A percentile compares a stretch with the other conserved stretches of the same genome.
These are phyloP conservation scores for Fusarium torulosum DNA, from an alignment of 2,329 filamentous ascomycete species.

Conservation along the genomic window DNA sequence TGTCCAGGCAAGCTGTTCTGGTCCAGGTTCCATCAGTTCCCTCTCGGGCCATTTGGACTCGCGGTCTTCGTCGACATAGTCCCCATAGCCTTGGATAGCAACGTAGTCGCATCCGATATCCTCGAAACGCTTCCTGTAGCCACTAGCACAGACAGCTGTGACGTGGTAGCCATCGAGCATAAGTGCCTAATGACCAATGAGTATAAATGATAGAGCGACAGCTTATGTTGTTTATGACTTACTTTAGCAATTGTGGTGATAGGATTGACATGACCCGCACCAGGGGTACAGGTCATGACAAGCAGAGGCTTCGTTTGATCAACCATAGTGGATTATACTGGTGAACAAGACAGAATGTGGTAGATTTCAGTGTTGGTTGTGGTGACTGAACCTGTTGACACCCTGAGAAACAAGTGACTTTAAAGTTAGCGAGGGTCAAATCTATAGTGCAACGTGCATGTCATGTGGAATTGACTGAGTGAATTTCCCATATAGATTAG, in stretches of 20 bases:
- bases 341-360: too few species aligned
- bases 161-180: constrained; percentile 7
- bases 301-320: not conserved
- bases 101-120: constrained; percentile 3
- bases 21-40: not conserved
- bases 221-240: not conserved
- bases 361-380: too few species aligned
- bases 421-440: too few species aligned
- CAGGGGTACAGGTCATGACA: constrained; percentile 6
- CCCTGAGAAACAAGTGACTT: too few species aligned
- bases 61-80: constrained; percentile 14
- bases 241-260: constrained; percentile 15
- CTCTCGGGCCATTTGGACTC: constrained; percentile 9
- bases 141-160: constrained; percentile 5
- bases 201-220: too few species aligned
- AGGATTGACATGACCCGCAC: constrained; percentile 10
- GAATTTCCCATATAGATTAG: too few species aligned
- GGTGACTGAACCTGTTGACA: too few species aligned
- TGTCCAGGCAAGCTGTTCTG: constrained; percentile 2
- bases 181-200: not conserved
- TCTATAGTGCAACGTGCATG: too few species aligned
- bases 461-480: too few species aligned
- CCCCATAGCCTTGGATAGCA: constrained; percentile 15
- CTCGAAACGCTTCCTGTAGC: constrained; percentile 5
- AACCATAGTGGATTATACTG: not conserved